Percentiles rank a stretch among this genome's conserved stretches.
Evolutionary conservation across 2,329 filamentous ascomycete species (phyloP).

Genomic region (Lachnellula hyalina): DNA sequence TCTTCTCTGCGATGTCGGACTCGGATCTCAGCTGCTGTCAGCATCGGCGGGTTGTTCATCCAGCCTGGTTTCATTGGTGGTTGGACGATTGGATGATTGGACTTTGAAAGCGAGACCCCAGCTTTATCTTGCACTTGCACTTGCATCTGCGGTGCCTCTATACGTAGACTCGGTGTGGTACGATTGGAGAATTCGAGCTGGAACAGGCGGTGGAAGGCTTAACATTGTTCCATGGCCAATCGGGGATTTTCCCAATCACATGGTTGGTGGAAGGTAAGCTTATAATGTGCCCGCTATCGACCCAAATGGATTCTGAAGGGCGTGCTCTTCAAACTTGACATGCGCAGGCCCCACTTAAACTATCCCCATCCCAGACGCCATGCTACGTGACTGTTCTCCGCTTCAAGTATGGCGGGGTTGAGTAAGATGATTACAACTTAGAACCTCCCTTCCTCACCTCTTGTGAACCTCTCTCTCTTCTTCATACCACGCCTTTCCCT

Average conservation of each 20-base stretch:
- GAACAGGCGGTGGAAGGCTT: no score
- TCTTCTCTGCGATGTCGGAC: conserved; percentile 1
- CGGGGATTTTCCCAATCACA: conserved; percentile 4
- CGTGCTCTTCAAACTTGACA: conserved; percentile 19
- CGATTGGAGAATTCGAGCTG: no score
- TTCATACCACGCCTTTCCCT: conserved; percentile 18
- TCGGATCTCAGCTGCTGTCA: neutral
- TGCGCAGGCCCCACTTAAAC: neutral
- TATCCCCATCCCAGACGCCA: neutral
- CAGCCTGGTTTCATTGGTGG: no score
- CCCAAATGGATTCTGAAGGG: conserved; percentile 21
- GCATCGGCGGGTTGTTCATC: no score
- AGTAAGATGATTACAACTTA: neutral
- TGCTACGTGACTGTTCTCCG: conserved; percentile 11
- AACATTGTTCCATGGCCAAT: conserved; percentile 13
- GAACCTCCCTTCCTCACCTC: neutral
- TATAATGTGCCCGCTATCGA: no score
- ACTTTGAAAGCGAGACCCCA: no score
- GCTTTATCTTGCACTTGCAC: neutral
- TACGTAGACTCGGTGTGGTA: no score
- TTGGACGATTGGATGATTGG: no score
- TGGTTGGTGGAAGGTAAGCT: neutral
- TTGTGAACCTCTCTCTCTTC: conserved; percentile 1
- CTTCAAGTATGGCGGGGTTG: neutral
- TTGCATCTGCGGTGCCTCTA: no score